A percentile compares a stretch with the other conserved stretches of the same genome.
Conservation (phyloP, 495 filamentous ascomycete species). For the Aspergillus carlsbadensis region DNA sequence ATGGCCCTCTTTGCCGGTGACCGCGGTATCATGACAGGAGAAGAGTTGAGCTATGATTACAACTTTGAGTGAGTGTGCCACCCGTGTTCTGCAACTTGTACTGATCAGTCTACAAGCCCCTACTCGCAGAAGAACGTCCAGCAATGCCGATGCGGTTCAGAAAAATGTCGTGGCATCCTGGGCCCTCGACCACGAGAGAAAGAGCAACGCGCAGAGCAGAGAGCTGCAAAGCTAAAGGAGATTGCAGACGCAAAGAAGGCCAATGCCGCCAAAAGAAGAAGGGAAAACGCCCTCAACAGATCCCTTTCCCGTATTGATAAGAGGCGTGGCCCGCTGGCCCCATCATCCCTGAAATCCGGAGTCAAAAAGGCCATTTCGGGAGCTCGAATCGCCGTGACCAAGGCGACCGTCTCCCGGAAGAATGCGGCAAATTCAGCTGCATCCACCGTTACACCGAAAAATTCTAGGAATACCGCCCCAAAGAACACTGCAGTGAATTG, state of each 20-base stretch:
- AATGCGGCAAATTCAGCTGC: conserved; percentile 4
- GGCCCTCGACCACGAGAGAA: conserved; percentile 68
- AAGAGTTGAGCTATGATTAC: conserved; percentile 99
- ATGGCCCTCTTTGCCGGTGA: conserved; percentile 98
- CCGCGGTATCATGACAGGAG: conserved; percentile 82
- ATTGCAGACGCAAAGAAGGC: conserved; percentile 37
- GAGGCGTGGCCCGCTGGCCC: conserved; percentile 33
- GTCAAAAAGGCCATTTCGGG: conserved; percentile 38
- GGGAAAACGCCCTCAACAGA: conserved; percentile 21
- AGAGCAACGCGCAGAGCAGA: conserved; percentile 36
- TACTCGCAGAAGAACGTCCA: conserved; percentile 82
- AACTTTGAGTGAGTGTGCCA: conserved; percentile 73
- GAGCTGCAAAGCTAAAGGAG: conserved; percentile 39
- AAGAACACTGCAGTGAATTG: conserved; percentile 5
- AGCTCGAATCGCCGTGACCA: conserved; percentile 19
- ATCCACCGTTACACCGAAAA: conserved; percentile 21
- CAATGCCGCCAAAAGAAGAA: conserved; percentile 33
- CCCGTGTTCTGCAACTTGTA: neutral
- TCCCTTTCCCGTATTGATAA: conserved; percentile 29
- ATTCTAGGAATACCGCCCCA: conserved; percentile 17
- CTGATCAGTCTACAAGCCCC: conserved; percentile 45
- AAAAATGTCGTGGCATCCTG: conserved; percentile 74
- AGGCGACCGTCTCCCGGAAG: conserved; percentile 12
- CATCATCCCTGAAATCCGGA: conserved; percentile 37
- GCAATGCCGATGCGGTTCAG: conserved; percentile 75